Conservation (phyloP, 2,329 filamentous ascomycete species). For the Trichoderma sp. region DNA sequence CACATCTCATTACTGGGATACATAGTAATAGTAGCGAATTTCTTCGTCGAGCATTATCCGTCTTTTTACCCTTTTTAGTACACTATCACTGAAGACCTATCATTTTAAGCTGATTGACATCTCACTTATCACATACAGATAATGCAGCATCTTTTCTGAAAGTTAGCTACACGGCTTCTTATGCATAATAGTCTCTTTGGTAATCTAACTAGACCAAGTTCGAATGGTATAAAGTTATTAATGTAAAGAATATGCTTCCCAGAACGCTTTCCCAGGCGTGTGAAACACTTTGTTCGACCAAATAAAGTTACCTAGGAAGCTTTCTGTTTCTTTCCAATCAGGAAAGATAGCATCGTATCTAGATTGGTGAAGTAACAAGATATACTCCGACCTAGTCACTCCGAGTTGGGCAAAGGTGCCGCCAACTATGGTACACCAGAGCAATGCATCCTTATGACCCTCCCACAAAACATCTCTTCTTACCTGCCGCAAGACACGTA, state of each 20-base stretch:
- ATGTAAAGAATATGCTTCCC: constrained; percentile 1
- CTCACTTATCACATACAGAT: neutral
- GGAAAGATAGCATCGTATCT: neutral
- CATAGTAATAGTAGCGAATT: neutral
- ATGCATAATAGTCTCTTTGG: neutral
- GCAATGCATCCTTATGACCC: neutral
- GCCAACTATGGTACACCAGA: neutral
- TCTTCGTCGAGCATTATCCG: too few relatives aligned
- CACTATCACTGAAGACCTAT: too few relatives aligned
- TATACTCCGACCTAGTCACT: neutral
- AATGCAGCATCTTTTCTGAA: neutral
- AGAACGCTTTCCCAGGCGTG: neutral
- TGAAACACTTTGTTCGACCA: neutral
- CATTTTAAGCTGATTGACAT: neutral
- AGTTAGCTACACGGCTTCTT: neutral
- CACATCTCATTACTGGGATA: too few relatives aligned
- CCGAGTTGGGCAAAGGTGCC: neutral
- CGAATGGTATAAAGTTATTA: neutral
- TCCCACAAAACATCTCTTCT: neutral
- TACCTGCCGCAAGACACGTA: neutral
- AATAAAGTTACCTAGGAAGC: neutral
- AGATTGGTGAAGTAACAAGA: neutral
- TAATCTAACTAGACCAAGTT: neutral
- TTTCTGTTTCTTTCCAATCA: neutral
- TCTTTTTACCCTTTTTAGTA: too few relatives aligned